Evolutionary conservation across 73 alveolate genomes (phyloP).

Genomic region (Paraurostyla sp.): DNA sequence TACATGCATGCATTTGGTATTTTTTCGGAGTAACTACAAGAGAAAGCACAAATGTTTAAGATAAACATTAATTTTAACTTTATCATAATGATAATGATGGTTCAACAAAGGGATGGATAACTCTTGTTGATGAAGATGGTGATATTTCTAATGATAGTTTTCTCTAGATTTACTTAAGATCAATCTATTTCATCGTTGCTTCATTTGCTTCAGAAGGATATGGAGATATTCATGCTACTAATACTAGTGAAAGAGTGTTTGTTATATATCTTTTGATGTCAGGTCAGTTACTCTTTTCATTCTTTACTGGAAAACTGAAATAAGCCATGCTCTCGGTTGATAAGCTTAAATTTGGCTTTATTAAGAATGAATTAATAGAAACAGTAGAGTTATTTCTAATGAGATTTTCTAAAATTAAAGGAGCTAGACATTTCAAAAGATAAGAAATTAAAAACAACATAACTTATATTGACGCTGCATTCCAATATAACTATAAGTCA

Average conservation of each 20-base stretch:
- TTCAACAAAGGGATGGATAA: conserved; percentile 22
- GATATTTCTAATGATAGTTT: not conserved
- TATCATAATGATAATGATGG: not conserved
- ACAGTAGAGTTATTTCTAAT: conserved; percentile 34
- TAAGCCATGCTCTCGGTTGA: not conserved
- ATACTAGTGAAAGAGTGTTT: not conserved
- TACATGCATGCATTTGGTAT: conserved; percentile 50
- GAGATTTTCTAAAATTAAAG: conserved; percentile 37
- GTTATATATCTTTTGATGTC: not conserved
- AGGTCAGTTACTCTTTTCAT: conserved; percentile 38
- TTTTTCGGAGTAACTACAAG: not conserved
- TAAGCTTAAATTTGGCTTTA: not conserved
- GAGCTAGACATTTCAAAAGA: conserved; percentile 25
- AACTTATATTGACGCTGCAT: not conserved
- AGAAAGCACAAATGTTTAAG: not conserved
- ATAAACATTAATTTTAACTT: not conserved
- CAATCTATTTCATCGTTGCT: not conserved
- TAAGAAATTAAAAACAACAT: not conserved
- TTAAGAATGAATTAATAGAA: conserved; percentile 12
- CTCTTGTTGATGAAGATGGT: not conserved
- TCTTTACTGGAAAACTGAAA: conserved; percentile 31
- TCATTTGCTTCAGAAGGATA: conserved; percentile 61
- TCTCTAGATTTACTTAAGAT: not conserved
- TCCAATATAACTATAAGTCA: conserved; percentile 19
- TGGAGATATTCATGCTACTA: conserved; percentile 52